These are phyloP conservation scores for Sporisorium graminicola DNA, from an alignment of 1,284 basidiomycete species.

Conservation along the genomic window DNA sequence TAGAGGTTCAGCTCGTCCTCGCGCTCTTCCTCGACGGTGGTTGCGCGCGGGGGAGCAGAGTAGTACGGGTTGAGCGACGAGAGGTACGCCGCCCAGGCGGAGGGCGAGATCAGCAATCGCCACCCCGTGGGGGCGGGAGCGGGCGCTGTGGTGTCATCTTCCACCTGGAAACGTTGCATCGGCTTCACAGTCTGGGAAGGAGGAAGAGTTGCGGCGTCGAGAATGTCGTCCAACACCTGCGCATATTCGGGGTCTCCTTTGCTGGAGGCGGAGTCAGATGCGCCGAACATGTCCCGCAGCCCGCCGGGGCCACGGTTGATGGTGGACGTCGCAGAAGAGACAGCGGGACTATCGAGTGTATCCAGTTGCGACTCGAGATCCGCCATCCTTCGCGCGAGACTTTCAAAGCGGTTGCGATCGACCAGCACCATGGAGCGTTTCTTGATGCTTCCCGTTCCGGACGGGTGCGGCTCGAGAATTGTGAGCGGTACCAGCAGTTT, in stretches of 20 bases:
- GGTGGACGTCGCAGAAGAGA: not conserved
- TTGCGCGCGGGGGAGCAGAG: slow-evolving; percentile 2
- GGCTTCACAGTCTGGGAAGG: not conserved
- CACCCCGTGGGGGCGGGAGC: not conserved
- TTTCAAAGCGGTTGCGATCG: slow-evolving; percentile 58
- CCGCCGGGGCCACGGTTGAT: not conserved
- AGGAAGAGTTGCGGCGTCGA: not conserved
- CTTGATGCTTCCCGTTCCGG: slow-evolving; percentile 58
- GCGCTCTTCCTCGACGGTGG: not conserved
- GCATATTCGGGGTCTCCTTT: slow-evolving; percentile 2
- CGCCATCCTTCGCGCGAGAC: slow-evolving; percentile 56
- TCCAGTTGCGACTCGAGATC: slow-evolving; percentile 47
- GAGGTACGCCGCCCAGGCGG: slow-evolving; percentile 30
- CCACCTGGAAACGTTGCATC: not conserved
- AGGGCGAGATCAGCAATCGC: not conserved
- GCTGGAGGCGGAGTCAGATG: too few relatives aligned
- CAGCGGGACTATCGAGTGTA: slow-evolving; percentile 1
- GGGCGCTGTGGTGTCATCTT: not conserved
- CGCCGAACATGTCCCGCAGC: slow-evolving; percentile 28
- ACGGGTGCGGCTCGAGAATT: slow-evolving; percentile 47
- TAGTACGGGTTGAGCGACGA: slow-evolving; percentile 49
- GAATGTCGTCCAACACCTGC: slow-evolving; percentile 16
- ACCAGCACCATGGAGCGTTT: slow-evolving; percentile 62
- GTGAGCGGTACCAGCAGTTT: slow-evolving; percentile 56
- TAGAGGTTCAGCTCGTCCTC: slow-evolving; percentile 31